Base-by-base conservation (phyloP, 768 basidiomycete species). In the Cubamyces sp. region DNA sequence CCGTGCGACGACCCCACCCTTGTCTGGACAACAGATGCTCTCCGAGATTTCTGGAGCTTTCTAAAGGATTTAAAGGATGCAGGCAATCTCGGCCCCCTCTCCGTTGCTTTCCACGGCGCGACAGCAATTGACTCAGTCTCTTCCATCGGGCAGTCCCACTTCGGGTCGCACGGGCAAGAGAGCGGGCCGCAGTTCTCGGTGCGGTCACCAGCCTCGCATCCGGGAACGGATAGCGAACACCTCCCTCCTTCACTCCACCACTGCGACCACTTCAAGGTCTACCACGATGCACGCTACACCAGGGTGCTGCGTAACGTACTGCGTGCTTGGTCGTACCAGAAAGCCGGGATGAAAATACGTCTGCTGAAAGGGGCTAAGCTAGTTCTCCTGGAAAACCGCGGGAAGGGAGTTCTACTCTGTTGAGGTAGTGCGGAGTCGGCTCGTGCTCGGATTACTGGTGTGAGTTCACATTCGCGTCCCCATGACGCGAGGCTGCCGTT, bases 201-300 rank as follows among this genome's bases (percentile, higher is more conserved):
- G 18, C 15, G 9, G 30, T 21, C 46, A 23, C 28, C 12, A 40
- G 37, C 19, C 28, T 21, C 25, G 5, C 26, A 14, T 30, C 25
- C 12, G 3, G 12, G 7, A 25, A 9, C 16, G 19, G 37, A 25
- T 21, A 23, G 28, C 26, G 23, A 25, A 4, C 18, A 45, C 26
- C 39, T 16, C 16, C 5, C 25, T 26, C 15, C 42, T 18, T 15
- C 14, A 6, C 47, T 62, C n/a, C 54, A 30, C 30, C 48, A 28
- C 21, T 42, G 43, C 39, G 68, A 57, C 46, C 49, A 68, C 43
- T 56, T 68, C 54, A 63, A 62, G 55, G 23, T 68, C 2, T 66
- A 64, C 50, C 68, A 68, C 39, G 65, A 66, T 40, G 54, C 52
- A 3, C 42, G 23, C 9, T 61, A 68, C 41, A 57, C 65, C 5